phyloP scores from a whole-genome alignment of 2,329 filamentous ascomycete species.

The Xylariaceae sp. region DNA sequence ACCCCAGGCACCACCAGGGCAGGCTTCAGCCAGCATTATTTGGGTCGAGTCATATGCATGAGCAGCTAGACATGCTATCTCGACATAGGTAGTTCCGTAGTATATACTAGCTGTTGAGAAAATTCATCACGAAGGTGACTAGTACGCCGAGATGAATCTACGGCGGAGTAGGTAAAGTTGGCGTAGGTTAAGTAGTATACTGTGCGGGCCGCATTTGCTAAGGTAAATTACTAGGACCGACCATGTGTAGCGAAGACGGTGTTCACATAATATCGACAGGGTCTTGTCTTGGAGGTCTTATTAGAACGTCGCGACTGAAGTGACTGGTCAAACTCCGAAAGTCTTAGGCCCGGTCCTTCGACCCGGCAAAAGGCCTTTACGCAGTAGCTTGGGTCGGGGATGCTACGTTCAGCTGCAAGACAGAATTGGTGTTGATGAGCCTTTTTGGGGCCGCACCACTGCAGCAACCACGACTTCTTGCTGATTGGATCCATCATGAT shows the following conservation, averaged over 20 bases:
- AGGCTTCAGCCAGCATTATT: constrained; percentile 12
- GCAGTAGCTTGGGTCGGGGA: constrained; percentile 15
- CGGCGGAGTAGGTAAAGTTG: background rate
- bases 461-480: constrained; percentile 11
- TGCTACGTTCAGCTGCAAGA: constrained; percentile 28
- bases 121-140: constrained; percentile 12
- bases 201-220: constrained; percentile 16
- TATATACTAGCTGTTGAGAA: background rate
- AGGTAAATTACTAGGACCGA: background rate
- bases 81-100: background rate
- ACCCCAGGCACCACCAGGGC: constrained; percentile 6
- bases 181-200: constrained; percentile 2
- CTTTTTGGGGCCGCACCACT: constrained; percentile 16
- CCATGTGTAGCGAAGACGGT: constrained; percentile 9
- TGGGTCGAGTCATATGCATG: background rate
- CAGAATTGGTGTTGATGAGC: constrained; percentile 22
- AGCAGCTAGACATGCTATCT: constrained; percentile 7
- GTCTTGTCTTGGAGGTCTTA: constrained; percentile 13
- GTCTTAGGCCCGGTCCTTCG: constrained; percentile 26
- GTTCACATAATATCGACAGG: constrained; percentile 21
- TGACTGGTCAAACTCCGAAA: constrained; percentile 15
- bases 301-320: constrained; percentile 3
- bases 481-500: constrained; percentile 24
- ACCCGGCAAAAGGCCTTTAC: constrained; percentile 27
- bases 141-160: constrained; percentile 5